Evolutionary conservation across 768 basidiomycete species (phyloP).

Genomic region (Trametes maxima): DNA sequence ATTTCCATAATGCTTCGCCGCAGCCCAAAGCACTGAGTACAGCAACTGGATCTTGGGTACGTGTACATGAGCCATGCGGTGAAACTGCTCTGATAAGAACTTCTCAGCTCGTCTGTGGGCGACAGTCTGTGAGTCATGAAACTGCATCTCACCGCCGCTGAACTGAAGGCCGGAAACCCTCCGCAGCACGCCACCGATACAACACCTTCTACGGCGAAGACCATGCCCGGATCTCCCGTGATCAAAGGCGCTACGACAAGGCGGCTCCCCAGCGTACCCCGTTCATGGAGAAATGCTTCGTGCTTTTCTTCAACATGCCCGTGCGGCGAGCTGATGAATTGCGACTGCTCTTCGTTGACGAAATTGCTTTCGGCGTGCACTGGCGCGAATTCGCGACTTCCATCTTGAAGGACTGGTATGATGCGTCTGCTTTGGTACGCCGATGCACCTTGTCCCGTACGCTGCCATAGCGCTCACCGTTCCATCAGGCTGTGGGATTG

Average conservation of each 20-base stretch:
- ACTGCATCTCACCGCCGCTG: neutral
- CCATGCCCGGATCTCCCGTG: constrained; percentile 27
- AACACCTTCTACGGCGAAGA: constrained; percentile 31
- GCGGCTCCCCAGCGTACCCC: neutral
- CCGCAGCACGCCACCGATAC: constrained; percentile 25
- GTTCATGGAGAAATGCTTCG: constrained; percentile 4
- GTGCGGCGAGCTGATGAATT: constrained; percentile 16
- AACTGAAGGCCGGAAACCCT: neutral
- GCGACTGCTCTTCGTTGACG: constrained; percentile 26
- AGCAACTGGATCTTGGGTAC: constrained; percentile 23
- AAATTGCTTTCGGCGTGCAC: constrained; percentile 26
- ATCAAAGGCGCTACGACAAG: constrained; percentile 21
- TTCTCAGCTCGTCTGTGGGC: constrained; percentile 27
- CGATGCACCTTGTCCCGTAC: neutral
- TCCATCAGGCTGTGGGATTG: constrained; percentile 12
- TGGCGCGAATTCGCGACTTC: constrained; percentile 28
- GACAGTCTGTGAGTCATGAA: constrained; percentile 15
- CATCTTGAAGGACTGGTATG: constrained; percentile 24
- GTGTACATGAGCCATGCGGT: neutral
- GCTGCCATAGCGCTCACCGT: neutral
- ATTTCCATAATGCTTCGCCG: neutral
- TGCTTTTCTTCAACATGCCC: constrained; percentile 23
- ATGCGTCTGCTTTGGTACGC: constrained; percentile 18
- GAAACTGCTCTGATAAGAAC: neutral
- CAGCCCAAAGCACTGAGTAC: constrained; percentile 7